These are phyloP conservation scores for Euphorbia celastroides DNA, from an alignment of 441 rosid genomes.

Conservation along the genomic window DNA sequence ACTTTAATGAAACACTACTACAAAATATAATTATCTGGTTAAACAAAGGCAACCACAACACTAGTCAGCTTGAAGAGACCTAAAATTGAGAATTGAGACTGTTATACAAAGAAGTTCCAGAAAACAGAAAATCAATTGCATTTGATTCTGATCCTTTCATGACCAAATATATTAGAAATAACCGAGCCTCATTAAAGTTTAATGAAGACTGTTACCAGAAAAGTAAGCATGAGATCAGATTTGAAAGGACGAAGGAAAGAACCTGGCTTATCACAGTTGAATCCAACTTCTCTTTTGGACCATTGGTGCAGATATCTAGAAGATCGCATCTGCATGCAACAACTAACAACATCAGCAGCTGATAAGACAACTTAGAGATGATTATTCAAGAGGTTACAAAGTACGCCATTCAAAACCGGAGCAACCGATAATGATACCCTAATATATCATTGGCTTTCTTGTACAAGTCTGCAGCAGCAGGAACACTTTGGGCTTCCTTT, in stretches of 20 bases:
- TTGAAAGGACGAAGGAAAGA: constrained; percentile 2
- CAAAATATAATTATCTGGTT: no score
- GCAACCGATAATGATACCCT: constrained; percentile 42
- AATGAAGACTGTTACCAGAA: neutral
- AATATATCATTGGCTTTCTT: constrained; percentile 74
- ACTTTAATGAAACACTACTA: neutral
- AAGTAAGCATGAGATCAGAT: constrained; percentile 1
- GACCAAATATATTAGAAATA: neutral
- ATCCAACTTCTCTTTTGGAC: constrained; percentile 95
- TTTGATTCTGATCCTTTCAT: neutral
- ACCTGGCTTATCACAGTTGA: constrained; percentile 98
- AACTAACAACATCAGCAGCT: constrained; percentile 9
- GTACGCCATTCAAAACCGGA: neutral
- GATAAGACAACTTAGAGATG: constrained; percentile 5
- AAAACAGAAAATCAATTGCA: constrained; percentile 8
- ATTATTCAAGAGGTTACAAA: neutral
- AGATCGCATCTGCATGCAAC: constrained; percentile 70
- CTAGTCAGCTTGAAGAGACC: neutral
- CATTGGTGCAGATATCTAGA: constrained; percentile 72
- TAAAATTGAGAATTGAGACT: neutral
- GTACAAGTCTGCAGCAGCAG: constrained; percentile 71
- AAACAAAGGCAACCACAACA: neutral
- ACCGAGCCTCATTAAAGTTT: neutral
- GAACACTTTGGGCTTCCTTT: constrained; percentile 69
- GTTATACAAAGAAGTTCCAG: neutral